Evolutionary conservation across 1,284 basidiomycete species (phyloP), one percentile per base, ranked within the genome.

Genomic region (Trichosporon sp.): DNA sequence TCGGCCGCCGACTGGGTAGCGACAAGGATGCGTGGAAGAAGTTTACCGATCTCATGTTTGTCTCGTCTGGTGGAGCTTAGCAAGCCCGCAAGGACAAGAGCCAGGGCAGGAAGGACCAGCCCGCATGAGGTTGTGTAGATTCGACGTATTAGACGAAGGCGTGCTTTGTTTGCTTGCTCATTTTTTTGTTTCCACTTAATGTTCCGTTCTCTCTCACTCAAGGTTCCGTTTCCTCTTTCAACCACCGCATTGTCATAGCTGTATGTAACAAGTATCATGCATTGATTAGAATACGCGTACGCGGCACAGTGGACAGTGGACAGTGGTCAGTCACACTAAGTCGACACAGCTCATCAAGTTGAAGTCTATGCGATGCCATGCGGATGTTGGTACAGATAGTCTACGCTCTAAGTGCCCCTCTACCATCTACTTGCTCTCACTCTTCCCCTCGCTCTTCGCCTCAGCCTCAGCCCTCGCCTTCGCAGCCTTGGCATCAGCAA

Each of bases 1-100:
- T 95, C 57, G 92, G 85, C 65, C 84, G 86, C 69, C 79, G 82
- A 71, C 76, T 94, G 67, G 87, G 85, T 23, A 69, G 72, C 3
- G 82, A 87, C 72, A 83, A 83, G 78, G 86, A 86, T 80, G 76
- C 90, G 76, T 87, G 90, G 81, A 71, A 71, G n/a, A 74, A 77
- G 69, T 79, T 78, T 60, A 54, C 69, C 27, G 62, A 77, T 9
- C 63, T 73, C 52, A 78, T 79, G 78, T 79, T 72, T 64, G 78
- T 78, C 27, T 57, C 32, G 5, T 56, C 44, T 19, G 49, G 49
- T 21, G 57, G 57, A 19, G 49, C 46, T 52, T 52, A 52, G 46
- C 14, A 27, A 52, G 46, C 46, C 27, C 40, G 46, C 46, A 23
- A 52, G 23, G 27, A 52, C 19, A 25, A 37, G 34, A 19, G 21